A percentile compares a stretch with the other conserved stretches of the same genome.
These are phyloP conservation scores for Cercospora sp. DNA, from an alignment of 2,329 filamentous ascomycete species.

Conservation along the genomic window DNA sequence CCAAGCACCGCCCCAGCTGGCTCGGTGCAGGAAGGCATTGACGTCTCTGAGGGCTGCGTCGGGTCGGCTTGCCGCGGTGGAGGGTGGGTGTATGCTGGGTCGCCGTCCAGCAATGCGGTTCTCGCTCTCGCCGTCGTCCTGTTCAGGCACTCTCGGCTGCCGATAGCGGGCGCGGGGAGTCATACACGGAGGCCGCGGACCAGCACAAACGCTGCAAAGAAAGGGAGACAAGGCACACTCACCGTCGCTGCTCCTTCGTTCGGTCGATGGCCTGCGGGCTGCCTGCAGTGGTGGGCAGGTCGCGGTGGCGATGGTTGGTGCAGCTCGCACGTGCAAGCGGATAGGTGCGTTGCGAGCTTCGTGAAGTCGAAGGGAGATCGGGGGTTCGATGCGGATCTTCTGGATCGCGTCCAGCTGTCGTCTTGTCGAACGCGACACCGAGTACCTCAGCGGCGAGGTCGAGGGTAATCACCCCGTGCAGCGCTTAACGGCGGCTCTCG, in stretches of 20 bases:
- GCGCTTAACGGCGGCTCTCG: conserved; percentile 4
- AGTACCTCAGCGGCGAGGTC: background rate
- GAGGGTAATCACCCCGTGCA: background rate
- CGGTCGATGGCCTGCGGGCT: conserved; percentile 4
- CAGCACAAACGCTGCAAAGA: conserved; percentile 1
- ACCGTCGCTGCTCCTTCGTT: conserved; percentile 8
- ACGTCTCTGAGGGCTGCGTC: conserved; percentile 11
- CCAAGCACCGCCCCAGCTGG: conserved; percentile 13
- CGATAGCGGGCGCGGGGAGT: conserved; percentile 18
- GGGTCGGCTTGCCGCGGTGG: conserved; percentile 15
- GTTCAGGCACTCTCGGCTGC: background rate
- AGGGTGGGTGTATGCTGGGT: conserved; percentile 1
- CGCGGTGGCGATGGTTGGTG: conserved; percentile 11
- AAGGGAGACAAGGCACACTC: conserved; percentile 9
- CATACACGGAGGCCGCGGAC: conserved; percentile 11
- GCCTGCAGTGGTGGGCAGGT: conserved; percentile 9
- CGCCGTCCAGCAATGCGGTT: conserved; percentile 4
- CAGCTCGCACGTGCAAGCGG: conserved; percentile 15
- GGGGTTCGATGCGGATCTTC: background rate
- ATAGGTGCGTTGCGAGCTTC: conserved; percentile 14
- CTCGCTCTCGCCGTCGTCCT: background rate
- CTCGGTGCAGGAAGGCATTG: conserved; percentile 20
- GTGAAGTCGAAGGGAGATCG: background rate
- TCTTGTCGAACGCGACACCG: background rate
- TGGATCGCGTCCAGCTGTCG: background rate